Conservation (phyloP, 2,329 filamentous ascomycete genomes). For the Chalaropsis ovoidea region DNA sequence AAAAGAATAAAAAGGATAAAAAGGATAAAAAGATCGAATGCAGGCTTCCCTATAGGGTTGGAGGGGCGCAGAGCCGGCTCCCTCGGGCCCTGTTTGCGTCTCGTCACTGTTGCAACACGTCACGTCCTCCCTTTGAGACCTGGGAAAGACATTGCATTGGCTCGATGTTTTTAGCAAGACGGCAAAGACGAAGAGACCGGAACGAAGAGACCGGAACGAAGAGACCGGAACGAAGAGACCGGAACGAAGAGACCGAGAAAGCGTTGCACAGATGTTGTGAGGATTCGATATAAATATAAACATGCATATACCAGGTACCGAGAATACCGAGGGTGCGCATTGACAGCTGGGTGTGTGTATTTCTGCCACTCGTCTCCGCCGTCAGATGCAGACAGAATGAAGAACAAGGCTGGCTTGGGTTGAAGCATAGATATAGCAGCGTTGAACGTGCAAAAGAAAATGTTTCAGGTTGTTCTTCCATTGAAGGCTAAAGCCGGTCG, state of each 20-base stretch:
- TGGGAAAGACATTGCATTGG: neutral
- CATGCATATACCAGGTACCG: neutral
- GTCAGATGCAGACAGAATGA: too few relatives aligned
- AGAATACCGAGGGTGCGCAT: neutral
- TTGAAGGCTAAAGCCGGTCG: too few relatives aligned
- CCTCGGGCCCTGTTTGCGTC: neutral
- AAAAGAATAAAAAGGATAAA: neutral
- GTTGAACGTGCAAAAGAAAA: too few relatives aligned
- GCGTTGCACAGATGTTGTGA: neutral
- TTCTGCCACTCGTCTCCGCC: too few relatives aligned
- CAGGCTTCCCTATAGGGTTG: too few relatives aligned
- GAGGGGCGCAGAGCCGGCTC: neutral
- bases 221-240: neutral
- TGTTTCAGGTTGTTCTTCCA: too few relatives aligned
- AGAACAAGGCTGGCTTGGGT: too few relatives aligned
- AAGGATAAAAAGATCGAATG: too few relatives aligned
- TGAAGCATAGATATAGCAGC: too few relatives aligned
- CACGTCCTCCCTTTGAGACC: neutral
- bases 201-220: too few relatives aligned
- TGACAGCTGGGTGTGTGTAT: neutral
- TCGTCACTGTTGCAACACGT: neutral
- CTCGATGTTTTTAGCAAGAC: neutral
- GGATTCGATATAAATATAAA: neutral
- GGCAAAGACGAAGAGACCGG: too few relatives aligned
- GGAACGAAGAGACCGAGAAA: too few relatives aligned